Evolutionary conservation across 352 stramenopile genomes (phyloP), one percentile per base, ranked within the genome.

Genomic region (Phytophthora parvispora): DNA sequence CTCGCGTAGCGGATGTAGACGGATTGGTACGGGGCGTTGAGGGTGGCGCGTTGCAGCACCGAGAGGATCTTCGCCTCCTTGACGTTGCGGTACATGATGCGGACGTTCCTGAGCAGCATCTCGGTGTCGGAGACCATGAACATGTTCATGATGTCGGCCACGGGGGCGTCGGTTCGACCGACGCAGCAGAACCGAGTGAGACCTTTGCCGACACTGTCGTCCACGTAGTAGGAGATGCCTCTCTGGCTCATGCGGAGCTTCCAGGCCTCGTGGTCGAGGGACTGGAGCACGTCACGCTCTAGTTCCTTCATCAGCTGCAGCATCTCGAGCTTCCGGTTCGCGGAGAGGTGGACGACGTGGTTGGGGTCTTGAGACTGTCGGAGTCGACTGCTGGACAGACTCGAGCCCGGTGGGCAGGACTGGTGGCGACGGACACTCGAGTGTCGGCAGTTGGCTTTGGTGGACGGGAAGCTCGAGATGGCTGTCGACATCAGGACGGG

Each of bases 161-260:
- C 64, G 3, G 68, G 49, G 10, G 78, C 78, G 34, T 75, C 63
- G 8, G 78, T 85, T 50, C 74, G 61, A 13, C 73, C 76, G 20
- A 87, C 74, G 36, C 81, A 87, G 55, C 81, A 87, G 69, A 89
- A 87, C 0, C 81, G 76, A 55, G 71, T 80, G 29, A 71, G n/a
- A 1, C 69, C 69, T 61, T 72, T 73, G 18, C 31, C 66, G 3
- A 86, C 78, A 15, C 69, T 75, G 28, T 85, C 64, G 62, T 89
- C 76, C 25, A 86, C 74, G 53, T 74, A 89, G 72, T 83, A 89
- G 16, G 69, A 29, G 64, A 83, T 78, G 52, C 70, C 67, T 60
- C 76, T 78, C 53, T 80, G 77, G 28, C 45, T 49, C 75, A 74
- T 78, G 2, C 32, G 56, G 13, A 51, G 72, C 54, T 78, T 83